phyloP scores from a whole-genome alignment of 2,329 filamentous ascomycete genomes.

The Trichoderma atrobrunneum region DNA sequence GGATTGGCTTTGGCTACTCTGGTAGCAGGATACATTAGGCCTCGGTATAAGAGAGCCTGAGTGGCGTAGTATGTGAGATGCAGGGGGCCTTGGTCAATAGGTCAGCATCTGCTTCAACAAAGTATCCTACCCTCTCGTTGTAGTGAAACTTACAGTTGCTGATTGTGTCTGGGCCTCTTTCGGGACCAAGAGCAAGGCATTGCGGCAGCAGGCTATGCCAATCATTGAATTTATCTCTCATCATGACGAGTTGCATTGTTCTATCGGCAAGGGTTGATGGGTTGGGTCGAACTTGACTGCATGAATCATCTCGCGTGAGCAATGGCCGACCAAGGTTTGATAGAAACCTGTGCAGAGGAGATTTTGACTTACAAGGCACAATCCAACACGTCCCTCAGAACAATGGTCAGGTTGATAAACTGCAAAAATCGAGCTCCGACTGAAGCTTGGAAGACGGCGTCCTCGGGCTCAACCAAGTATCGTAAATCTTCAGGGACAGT shows the following conservation, averaged over 20 bases:
- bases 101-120: background rate
- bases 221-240: constrained; percentile 33
- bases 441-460: constrained; percentile 33
- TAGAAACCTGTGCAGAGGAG: background rate
- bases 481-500: constrained; percentile 37
- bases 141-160: constrained; percentile 26
- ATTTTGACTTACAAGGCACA: constrained; percentile 32
- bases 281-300: constrained; percentile 28
- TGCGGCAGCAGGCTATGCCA: constrained; percentile 38
- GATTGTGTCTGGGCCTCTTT: constrained; percentile 20
- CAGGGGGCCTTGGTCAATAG: constrained; percentile 32
- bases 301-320: background rate
- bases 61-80: constrained; percentile 43
- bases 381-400: constrained; percentile 34
- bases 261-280: constrained; percentile 21
- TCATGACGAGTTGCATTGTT: constrained; percentile 24
- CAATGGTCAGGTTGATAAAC: constrained; percentile 32
- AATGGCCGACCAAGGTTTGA: background rate
- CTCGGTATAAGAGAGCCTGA: constrained; percentile 42
- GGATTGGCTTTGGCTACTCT: constrained; percentile 38
- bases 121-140: background rate
- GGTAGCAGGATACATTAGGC: constrained; percentile 46
- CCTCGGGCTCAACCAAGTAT: constrained; percentile 35
- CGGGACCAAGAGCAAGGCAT: constrained; percentile 32
- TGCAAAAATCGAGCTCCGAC: constrained; percentile 40